Percentiles rank a stretch among this genome's conserved stretches.
Conservation (phyloP, 306 rosid genomes). For the Hippophae tibetana region DNA sequence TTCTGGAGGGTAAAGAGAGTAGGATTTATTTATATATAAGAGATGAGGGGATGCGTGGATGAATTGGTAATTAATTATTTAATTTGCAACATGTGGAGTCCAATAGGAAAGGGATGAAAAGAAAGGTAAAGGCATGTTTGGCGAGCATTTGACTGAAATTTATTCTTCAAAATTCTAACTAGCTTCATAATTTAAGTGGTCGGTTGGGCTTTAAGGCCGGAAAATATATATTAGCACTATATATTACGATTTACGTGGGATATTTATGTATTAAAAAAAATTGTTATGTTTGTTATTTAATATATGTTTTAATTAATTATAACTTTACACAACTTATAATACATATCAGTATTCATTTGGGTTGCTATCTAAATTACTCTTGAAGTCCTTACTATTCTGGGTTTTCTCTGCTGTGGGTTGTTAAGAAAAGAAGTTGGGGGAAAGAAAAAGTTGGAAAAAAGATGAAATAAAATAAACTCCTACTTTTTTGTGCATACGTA, state of each 20-base stretch:
- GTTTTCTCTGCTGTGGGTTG: too few species aligned
- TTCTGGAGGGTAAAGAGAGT: conserved; percentile 11
- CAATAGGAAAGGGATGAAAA: neutral
- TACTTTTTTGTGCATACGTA: too few species aligned
- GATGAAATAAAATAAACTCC: too few species aligned
- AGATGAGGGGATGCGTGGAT: neutral
- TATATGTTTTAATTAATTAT: neutral
- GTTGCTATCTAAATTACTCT: too few species aligned
- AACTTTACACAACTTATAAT: neutral
- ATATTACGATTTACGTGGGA: too few species aligned
- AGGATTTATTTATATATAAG: conserved; percentile 1
- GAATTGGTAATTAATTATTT: neutral
- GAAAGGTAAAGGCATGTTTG: conserved; percentile 28
- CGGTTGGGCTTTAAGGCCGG: conserved; percentile 7
- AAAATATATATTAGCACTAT: too few species aligned
- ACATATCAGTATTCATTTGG: too few species aligned
- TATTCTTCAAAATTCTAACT: neutral
- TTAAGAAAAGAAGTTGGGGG: too few species aligned
- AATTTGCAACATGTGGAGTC: conserved; percentile 6
- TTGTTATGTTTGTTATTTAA: too few species aligned
- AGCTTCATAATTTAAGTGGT: conserved; percentile 13
- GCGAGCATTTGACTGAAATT: conserved; percentile 34
- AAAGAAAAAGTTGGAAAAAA: too few species aligned
- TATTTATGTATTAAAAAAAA: too few species aligned
- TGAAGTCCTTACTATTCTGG: too few species aligned